These are phyloP conservation scores for Metarhizium robertsii DNA, from an alignment of 2,329 filamentous ascomycete species.

Conservation along the genomic window DNA sequence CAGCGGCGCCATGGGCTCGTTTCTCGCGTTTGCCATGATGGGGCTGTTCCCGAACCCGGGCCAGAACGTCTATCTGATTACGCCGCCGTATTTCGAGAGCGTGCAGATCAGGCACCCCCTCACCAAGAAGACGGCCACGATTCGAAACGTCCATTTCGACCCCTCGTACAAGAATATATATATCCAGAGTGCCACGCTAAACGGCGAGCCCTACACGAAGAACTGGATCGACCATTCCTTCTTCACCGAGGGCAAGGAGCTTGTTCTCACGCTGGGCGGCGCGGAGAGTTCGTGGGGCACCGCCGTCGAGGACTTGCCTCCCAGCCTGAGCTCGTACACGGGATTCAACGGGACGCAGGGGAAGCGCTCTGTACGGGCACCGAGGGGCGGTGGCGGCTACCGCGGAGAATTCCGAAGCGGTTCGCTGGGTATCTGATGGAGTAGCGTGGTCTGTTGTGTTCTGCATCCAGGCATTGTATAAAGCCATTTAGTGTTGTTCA, in stretches of 20 bases:
- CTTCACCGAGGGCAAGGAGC: constrained; percentile 52
- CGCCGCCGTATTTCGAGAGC: constrained; percentile 54
- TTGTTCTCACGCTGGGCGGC: constrained; percentile 52
- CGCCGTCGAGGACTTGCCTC: constrained; percentile 48
- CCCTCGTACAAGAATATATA: constrained; percentile 47
- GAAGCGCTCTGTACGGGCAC: not conserved
- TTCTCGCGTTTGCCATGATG: constrained; percentile 58
- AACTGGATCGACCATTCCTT: constrained; percentile 64
- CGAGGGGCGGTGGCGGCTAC: not conserved
- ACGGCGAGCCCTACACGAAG: constrained; percentile 50
- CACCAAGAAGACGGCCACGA: constrained; percentile 50
- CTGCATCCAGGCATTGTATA: not conserved
- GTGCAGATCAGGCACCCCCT: constrained; percentile 47
- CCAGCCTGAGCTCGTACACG: constrained; percentile 37
- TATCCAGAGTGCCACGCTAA: constrained; percentile 54
- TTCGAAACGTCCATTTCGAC: constrained; percentile 55
- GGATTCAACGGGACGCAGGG: constrained; percentile 7
- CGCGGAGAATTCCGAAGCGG: not conserved
- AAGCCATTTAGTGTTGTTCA: not conserved
- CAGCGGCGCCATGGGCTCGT: constrained; percentile 60
- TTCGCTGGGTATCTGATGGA: too few species aligned
- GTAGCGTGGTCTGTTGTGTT: too few species aligned
- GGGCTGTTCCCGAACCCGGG: constrained; percentile 61
- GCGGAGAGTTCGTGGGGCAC: constrained; percentile 60
- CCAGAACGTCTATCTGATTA: constrained; percentile 64